Conservation (phyloP, 208 protist species). For the Acanthamoeba triangularis region DNA sequence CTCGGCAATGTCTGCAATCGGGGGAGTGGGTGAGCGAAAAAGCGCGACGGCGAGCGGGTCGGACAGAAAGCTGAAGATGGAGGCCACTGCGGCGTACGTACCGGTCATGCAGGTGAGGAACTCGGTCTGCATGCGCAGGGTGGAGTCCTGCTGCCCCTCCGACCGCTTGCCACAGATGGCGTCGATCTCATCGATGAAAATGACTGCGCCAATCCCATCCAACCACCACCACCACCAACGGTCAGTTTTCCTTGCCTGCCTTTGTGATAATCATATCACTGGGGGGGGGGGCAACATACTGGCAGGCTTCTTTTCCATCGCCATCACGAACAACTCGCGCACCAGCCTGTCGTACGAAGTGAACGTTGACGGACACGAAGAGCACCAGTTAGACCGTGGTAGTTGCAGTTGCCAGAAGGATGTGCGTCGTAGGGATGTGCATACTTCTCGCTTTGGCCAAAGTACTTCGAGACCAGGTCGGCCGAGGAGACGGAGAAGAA, state of each 20-base stretch:
- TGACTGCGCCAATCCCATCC: conserved; percentile 93
- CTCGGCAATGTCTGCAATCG: conserved; percentile 20
- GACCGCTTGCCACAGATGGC: conserved; percentile 96
- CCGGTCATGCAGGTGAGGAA: conserved; percentile 98
- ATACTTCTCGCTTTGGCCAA: conserved; percentile 98
- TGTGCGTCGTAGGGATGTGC: too few relatives aligned
- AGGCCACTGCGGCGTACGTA: neutral
- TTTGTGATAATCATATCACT: too few relatives aligned
- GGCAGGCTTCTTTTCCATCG: conserved; percentile 92
- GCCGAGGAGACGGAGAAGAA: conserved; percentile 98
- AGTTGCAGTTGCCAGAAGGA: too few relatives aligned
- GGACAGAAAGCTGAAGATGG: neutral
- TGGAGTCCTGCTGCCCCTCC: conserved; percentile 94
- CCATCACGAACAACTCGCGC: conserved; percentile 97
- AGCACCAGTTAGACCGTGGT: neutral
- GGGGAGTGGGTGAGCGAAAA: neutral
- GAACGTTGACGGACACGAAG: too few relatives aligned
- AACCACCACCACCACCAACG: neutral
- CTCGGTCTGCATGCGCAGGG: conserved; percentile 99
- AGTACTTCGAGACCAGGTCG: conserved; percentile 98
- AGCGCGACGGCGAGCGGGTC: neutral
- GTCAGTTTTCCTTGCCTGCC: neutral
- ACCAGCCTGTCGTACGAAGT: conserved; percentile 90
- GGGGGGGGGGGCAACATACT: conserved; percentile 3
- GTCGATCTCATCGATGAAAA: conserved; percentile 99